A percentile compares a stretch with the other conserved stretches of the same genome.
Evolutionary conservation across 371 early-diverging fungal species (phyloP).

Genomic region (Lichtheimia hyalospora): DNA sequence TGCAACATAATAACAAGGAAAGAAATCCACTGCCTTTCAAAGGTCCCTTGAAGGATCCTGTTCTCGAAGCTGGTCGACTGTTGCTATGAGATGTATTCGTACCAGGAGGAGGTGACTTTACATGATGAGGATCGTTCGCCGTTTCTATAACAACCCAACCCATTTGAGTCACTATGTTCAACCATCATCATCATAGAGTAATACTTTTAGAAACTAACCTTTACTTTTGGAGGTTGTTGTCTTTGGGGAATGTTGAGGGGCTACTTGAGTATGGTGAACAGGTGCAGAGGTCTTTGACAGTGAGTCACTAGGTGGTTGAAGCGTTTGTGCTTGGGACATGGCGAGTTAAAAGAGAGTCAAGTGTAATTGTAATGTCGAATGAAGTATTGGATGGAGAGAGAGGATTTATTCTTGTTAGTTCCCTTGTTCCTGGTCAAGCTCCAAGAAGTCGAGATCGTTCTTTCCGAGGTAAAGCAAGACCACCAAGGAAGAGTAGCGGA

Average conservation of each 20-base stretch:
- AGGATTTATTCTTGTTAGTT: not conserved
- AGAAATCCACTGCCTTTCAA: conserved; percentile 15
- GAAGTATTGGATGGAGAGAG: not conserved
- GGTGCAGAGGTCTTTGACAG: conserved; percentile 8
- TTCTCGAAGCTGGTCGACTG: conserved; percentile 6
- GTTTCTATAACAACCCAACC: not conserved
- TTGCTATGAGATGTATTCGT: not conserved
- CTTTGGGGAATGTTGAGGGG: conserved; percentile 17
- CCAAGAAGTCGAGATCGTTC: too few species aligned
- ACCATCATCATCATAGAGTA: too few species aligned
- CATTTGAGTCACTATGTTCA: too few species aligned
- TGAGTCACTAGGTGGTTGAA: not conserved
- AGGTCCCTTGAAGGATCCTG: conserved; percentile 8
- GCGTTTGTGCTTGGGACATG: conserved; percentile 3
- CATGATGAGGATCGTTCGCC: conserved; percentile 4
- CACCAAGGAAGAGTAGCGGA: not conserved
- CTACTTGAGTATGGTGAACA: conserved; percentile 16
- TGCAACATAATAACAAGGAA: conserved; percentile 21
- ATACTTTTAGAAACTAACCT: conserved; percentile 7
- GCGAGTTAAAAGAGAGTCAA: not conserved
- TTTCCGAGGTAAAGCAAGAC: not conserved
- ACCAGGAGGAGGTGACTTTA: conserved; percentile 9
- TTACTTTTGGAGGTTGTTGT: conserved; percentile 10
- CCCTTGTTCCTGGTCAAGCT: too few species aligned
- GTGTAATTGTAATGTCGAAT: not conserved